phyloP scores from a whole-genome alignment of 1,139 yeast species.

The Yamadazyma pseudoaaseri region DNA sequence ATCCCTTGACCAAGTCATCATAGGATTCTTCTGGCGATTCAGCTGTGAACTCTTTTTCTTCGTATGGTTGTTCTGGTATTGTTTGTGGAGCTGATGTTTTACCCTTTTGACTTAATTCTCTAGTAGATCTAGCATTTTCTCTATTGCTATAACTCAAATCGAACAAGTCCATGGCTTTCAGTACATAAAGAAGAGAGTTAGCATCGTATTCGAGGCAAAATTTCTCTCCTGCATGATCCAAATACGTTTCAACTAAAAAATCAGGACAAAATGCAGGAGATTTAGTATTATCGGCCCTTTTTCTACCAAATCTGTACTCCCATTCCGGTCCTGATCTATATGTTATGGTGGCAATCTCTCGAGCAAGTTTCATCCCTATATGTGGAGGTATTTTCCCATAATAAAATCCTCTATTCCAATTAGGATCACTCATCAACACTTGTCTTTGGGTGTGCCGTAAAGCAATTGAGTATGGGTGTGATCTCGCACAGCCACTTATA shows the following conservation, averaged over 20 bases:
- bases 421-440: slow-evolving; percentile 90
- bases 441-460: slow-evolving; percentile 92
- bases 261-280: slow-evolving; percentile 93
- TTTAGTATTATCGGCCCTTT: slow-evolving; percentile 74
- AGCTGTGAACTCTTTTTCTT: slow-evolving; percentile 42
- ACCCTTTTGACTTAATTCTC: slow-evolving; percentile 34
- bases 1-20: slow-evolving; percentile 64
- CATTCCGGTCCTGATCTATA: slow-evolving; percentile 96
- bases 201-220: slow-evolving; percentile 91
- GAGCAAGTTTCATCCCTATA: slow-evolving; percentile 89
- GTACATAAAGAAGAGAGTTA: slow-evolving; percentile 79
- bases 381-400: slow-evolving; percentile 83
- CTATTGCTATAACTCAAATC: slow-evolving; percentile 64
- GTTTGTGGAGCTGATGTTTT: slow-evolving; percentile 18
- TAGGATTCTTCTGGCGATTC: slow-evolving; percentile 52
- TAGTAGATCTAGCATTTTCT: slow-evolving; percentile 37
- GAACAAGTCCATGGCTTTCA: slow-evolving; percentile 93
- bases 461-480: slow-evolving; percentile 93
- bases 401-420: slow-evolving; percentile 91
- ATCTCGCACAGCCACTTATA: slow-evolving; percentile 88
- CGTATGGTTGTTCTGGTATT: slow-evolving; percentile 56
- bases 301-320: slow-evolving; percentile 90
- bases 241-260: slow-evolving; percentile 84
- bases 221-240: slow-evolving; percentile 94
- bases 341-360: slow-evolving; percentile 92